A percentile compares a stretch with the other conserved stretches of the same genome.
Conservation (phyloP, 805 yeast species). For the Blastobotrys terrestris region DNA sequence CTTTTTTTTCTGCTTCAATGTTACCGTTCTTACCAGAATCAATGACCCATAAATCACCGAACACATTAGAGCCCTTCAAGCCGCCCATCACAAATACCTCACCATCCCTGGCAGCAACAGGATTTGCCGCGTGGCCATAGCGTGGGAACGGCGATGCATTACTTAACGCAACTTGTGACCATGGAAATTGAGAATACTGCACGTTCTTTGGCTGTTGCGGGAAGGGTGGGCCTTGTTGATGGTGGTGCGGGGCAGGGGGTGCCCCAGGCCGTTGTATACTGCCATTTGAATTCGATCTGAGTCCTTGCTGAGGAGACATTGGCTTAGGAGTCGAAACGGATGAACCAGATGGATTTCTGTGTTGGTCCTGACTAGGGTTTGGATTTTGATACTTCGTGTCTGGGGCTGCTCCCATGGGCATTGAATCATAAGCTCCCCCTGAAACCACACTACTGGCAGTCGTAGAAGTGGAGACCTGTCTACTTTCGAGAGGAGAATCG, state of each 20-base stretch:
- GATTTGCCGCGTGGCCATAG: constrained; percentile 83
- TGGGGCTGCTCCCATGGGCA: constrained; percentile 7
- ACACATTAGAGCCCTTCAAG: constrained; percentile 81
- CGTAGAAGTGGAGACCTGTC: not conserved
- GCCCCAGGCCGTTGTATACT: not conserved
- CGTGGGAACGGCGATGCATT: constrained; percentile 83
- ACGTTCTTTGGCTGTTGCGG: not conserved
- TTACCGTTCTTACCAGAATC: constrained; percentile 41
- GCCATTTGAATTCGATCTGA: not conserved
- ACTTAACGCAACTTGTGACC: constrained; percentile 29
- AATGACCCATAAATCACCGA: constrained; percentile 93
- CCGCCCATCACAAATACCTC: constrained; percentile 93
- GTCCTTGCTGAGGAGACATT: not conserved
- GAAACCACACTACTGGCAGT: constrained; percentile 1
- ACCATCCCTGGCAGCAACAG: constrained; percentile 68
- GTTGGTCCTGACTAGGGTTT: not conserved
- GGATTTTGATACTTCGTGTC: not conserved
- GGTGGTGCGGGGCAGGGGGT: not conserved
- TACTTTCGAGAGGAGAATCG: not conserved
- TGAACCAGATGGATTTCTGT: not conserved
- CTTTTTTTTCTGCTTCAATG: no score
- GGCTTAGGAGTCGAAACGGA: not conserved
- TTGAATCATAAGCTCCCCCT: constrained; percentile 3
- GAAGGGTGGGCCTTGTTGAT: not conserved
- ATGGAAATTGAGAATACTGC: constrained; percentile 24